These are phyloP conservation scores for Pulicaria dysenterica DNA, from an alignment of 129 eudicot genomes.

Conservation along the genomic window DNA sequence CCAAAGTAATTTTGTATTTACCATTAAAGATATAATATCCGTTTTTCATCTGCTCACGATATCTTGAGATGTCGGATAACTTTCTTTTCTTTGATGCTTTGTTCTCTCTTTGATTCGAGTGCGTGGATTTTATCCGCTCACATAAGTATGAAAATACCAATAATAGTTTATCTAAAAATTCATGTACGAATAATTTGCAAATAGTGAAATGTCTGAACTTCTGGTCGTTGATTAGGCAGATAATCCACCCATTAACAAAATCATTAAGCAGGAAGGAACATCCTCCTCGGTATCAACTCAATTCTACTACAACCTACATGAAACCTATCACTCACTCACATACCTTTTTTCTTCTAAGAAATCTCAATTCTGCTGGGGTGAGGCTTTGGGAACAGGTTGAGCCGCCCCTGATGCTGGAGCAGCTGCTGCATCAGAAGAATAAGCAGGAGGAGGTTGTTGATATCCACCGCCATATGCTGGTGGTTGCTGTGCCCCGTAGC, in stretches of 20 bases:
- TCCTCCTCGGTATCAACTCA: constrained; percentile 26
- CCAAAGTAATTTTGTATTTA: no score
- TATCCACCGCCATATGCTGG: constrained; percentile 71
- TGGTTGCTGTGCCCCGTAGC: constrained; percentile 71
- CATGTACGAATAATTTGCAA: neutral
- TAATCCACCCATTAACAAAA: constrained; percentile 30
- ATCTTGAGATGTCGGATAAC: no score
- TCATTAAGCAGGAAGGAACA: constrained; percentile 23
- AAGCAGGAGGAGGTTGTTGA: constrained; percentile 64
- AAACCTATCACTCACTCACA: constrained; percentile 21
- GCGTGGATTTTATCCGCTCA: no score
- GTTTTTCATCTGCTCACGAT: no score
- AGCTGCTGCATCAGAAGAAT: constrained; percentile 55
- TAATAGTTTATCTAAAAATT: neutral
- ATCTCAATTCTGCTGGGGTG: constrained; percentile 62
- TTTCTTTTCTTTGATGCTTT: no score
- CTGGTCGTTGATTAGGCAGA: constrained; percentile 1
- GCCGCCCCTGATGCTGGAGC: constrained; percentile 49
- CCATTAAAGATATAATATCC: no score
- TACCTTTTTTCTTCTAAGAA: neutral
- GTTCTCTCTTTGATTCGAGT: no score
- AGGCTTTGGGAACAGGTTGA: constrained; percentile 66
- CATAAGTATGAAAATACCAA: neutral
- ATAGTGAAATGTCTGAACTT: constrained; percentile 8
- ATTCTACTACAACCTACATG: constrained; percentile 35